Conservation (phyloP, 139 green algal species). For the Chlamydomonas sp. region DNA sequence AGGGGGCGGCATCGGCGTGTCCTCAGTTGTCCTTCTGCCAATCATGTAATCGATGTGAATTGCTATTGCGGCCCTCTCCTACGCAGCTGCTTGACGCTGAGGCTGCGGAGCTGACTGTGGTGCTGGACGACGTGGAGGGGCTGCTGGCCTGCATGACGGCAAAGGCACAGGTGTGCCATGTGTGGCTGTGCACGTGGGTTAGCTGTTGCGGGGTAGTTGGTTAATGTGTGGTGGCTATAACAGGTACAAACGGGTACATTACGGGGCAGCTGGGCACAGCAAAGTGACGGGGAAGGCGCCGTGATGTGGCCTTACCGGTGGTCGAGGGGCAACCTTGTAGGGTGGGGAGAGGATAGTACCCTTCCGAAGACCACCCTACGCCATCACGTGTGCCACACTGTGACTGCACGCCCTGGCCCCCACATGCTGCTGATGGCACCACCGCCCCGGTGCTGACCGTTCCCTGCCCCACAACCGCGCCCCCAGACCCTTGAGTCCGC, state of each 20-base stretch:
- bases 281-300: not conserved
- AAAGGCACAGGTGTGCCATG: not conserved
- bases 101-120: not conserved
- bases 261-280: not conserved
- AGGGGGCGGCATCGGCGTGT: no score
- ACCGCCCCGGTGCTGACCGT: not conserved
- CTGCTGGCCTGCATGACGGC: not conserved
- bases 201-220: not conserved
- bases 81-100: not conserved
- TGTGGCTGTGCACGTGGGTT: not conserved
- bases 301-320: not conserved
- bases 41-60: no score
- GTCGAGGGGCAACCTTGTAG: not conserved
- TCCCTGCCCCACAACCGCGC: not conserved
- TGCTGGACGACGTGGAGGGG: slow-evolving; percentile 2
- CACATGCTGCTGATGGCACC: not conserved
- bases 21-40: no score
- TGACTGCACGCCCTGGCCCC: not conserved
- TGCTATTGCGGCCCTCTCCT: not conserved
- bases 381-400: not conserved
- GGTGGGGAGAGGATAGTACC: not conserved
- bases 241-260: not conserved
- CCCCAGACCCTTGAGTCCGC: not conserved
- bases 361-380: no score
- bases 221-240: not conserved